Evolutionary conservation across 139 green algal species (phyloP), one percentile per base, ranked within the genome.

Genomic region (Parachlorella kessleri): DNA sequence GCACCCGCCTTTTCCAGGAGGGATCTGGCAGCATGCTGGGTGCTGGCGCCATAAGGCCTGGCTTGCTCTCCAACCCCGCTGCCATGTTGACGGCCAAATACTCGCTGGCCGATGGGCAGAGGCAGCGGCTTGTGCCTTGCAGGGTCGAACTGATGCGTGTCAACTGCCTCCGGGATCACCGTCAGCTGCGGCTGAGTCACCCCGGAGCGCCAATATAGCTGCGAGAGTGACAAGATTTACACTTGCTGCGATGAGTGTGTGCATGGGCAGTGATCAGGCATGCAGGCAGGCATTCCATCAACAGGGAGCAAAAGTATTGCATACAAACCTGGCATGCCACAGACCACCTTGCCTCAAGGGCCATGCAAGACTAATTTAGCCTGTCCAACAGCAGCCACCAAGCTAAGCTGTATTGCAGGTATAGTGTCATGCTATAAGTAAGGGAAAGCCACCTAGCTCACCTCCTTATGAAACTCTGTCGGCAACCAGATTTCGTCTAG

Each of bases 401-500:
- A n/a, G n/a, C n/a, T n/a, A n/a, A n/a, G n/a, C n/a, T n/a, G n/a
- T n/a, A n/a, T n/a, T n/a, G n/a, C n/a, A n/a, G n/a, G n/a, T n/a
- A n/a, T n/a, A n/a, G n/a, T n/a, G n/a, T n/a, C n/a, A n/a, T n/a
- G n/a, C n/a, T n/a, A n/a, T n/a, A n/a, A n/a, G n/a, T n/a, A n/a
- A n/a, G n/a, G n/a, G n/a, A n/a, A n/a, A n/a, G n/a, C n/a, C n/a
- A n/a, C n/a, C n/a, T n/a, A n/a, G n/a, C n/a, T n/a, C n/a, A n/a
- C 48, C 48, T 59, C 14, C 21, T 18, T 59, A 53, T 90, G 79
- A 76, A 90, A 96, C 28, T 84, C 38, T 3, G 83, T 84, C 0
- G 88, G 88, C 79, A 94, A 89, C 90, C 90, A 94, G 7, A 94
- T 73, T 66, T 92, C 88, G 65, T 90, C 80, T 84, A 93, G 90